Conservation (phyloP, 2,329 filamentous ascomycete species). For the Penicillium palitans region DNA sequence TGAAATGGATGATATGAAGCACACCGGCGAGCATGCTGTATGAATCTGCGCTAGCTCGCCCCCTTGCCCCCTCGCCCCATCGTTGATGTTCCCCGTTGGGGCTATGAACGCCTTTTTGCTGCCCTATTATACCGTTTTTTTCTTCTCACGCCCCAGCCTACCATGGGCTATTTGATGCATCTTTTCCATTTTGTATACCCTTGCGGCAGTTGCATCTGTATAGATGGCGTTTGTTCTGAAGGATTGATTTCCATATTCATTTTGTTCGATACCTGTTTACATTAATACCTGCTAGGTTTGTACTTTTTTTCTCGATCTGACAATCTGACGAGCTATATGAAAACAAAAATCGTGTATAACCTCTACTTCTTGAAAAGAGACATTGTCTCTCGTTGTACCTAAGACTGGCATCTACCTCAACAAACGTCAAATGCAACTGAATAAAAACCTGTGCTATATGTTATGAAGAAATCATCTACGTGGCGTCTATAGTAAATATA, state of each 20-base stretch:
- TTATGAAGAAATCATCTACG: not conserved
- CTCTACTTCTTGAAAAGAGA: not conserved
- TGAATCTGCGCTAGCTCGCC: constrained; percentile 15
- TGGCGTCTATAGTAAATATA: not conserved
- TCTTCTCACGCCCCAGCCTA: constrained; percentile 6
- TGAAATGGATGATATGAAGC: constrained; percentile 39
- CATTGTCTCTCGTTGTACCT: not conserved
- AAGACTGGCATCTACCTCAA: too few relatives aligned
- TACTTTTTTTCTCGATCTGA: not conserved
- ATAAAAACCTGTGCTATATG: not conserved
- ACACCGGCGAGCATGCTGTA: constrained; percentile 31
- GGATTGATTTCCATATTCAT: constrained; percentile 17
- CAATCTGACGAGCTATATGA: not conserved
- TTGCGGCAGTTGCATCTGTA: constrained; percentile 32
- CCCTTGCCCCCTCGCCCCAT: not conserved
- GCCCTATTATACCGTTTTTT: constrained; percentile 3
- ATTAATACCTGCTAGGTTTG: constrained; percentile 6
- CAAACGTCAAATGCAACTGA: not conserved
- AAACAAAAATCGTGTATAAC: not conserved
- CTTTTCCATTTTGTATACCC: constrained; percentile 32
- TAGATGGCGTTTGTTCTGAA: constrained; percentile 34
- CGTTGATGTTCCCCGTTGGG: constrained; percentile 8
- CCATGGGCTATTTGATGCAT: constrained; percentile 11
- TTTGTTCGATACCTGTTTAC: constrained; percentile 14
- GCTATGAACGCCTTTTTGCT: constrained; percentile 17